A percentile compares a stretch with the other conserved stretches of the same genome.
These are phyloP conservation scores for Elsinoe fawcettii DNA, from an alignment of 2,329 filamentous ascomycete genomes.

Conservation along the genomic window DNA sequence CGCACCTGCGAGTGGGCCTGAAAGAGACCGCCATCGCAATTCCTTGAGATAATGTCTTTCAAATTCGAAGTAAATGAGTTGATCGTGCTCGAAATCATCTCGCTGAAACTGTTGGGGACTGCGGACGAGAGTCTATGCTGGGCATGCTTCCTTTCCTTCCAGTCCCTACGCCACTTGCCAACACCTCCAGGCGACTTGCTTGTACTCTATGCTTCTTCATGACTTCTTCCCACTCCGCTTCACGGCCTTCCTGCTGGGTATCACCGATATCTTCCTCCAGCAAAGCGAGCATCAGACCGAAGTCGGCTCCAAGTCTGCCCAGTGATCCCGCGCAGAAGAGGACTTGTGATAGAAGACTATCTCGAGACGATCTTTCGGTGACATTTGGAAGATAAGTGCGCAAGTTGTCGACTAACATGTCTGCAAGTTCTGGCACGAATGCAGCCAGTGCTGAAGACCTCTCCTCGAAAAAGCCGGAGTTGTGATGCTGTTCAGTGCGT, in stretches of 20 bases:
- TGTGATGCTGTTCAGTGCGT: conserved; percentile 18
- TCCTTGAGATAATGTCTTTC: not conserved
- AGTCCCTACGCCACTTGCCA: conserved; percentile 37
- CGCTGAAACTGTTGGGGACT: conserved; percentile 15
- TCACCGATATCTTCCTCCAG: conserved; percentile 41
- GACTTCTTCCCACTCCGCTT: conserved; percentile 75
- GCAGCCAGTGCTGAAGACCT: conserved; percentile 67
- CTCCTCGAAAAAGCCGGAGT: conserved; percentile 15
- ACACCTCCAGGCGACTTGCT: conserved; percentile 64
- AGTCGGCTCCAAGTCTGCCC: conserved; percentile 83
- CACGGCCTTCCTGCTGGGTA: conserved; percentile 64
- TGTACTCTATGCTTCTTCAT: conserved; percentile 81
- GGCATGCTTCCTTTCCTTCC: conserved; percentile 22
- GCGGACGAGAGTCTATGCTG: conserved; percentile 16
- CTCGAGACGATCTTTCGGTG: conserved; percentile 67
- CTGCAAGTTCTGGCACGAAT: conserved; percentile 76
- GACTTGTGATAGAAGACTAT: conserved; percentile 85
- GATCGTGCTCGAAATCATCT: conserved; percentile 3
- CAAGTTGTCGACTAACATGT: conserved; percentile 71
- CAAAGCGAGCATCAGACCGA: conserved; percentile 74
- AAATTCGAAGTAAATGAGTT: too few relatives aligned
- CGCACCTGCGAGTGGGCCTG: not conserved
- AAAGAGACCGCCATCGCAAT: not conserved
- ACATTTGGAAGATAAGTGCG: conserved; percentile 72
- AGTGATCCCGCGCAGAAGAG: conserved; percentile 89